phyloP scores from a whole-genome alignment of 495 filamentous ascomycete species.

The Bombardia bombarda region DNA sequence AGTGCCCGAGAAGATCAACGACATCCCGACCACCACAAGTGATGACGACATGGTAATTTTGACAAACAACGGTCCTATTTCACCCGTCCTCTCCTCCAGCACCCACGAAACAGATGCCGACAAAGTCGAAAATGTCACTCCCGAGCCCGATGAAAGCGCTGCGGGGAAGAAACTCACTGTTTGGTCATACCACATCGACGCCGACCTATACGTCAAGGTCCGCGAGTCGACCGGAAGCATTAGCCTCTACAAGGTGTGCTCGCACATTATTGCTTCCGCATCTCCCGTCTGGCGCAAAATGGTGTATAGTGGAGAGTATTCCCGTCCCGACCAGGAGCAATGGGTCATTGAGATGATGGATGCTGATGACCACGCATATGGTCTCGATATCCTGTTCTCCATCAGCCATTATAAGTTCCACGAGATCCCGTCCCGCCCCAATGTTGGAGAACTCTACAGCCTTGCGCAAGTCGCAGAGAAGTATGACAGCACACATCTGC shows the following conservation, averaged over 20 bases:
- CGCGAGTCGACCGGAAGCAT: not conserved
- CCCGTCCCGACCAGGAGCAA: not conserved
- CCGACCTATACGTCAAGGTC: conserved; percentile 11
- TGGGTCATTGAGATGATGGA: conserved; percentile 3
- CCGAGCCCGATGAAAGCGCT: not conserved
- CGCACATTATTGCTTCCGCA: conserved; percentile 7
- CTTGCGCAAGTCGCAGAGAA: conserved; percentile 13
- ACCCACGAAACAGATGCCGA: not conserved
- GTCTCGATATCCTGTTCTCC: conserved; percentile 16
- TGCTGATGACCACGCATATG: conserved; percentile 1
- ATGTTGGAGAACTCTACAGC: conserved; percentile 8
- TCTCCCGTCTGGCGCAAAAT: conserved; percentile 9
- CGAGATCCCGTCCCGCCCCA: conserved; percentile 7
- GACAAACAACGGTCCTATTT: not conserved
- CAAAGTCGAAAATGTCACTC: not conserved
- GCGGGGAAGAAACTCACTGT: not conserved
- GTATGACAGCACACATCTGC: conserved; percentile 10
- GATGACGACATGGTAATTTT: not conserved
- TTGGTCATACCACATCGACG: conserved; percentile 11
- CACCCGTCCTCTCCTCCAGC: not conserved
- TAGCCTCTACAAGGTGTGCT: conserved; percentile 6
- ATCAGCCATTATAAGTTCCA: conserved; percentile 19
- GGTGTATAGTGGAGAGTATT: conserved; percentile 1
- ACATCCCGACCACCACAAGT: not conserved
- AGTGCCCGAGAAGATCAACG: not conserved